Evolutionary conservation across 495 filamentous ascomycete species (phyloP).

Genomic region (Recurvomyces mirabilis): DNA sequence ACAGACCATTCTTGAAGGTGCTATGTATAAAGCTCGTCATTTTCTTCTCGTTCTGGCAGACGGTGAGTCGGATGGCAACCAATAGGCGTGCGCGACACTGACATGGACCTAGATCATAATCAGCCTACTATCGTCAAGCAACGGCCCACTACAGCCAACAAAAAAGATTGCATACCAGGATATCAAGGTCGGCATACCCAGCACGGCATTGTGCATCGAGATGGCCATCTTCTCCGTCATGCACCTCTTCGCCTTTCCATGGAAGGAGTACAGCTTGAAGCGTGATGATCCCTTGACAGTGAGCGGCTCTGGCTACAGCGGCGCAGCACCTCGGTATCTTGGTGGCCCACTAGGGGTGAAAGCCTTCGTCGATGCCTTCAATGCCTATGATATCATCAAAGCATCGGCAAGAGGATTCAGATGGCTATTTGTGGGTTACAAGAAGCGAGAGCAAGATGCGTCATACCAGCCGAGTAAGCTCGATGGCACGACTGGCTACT

Average conservation of each 20-base stretch:
- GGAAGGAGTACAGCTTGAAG: conserved; percentile 46
- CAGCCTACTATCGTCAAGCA: conserved; percentile 50
- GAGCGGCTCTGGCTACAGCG: conserved; percentile 30
- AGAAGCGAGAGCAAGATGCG: conserved; percentile 40
- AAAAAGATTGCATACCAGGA: conserved; percentile 55
- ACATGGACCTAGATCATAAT: conserved; percentile 47
- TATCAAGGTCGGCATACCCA: conserved; percentile 70
- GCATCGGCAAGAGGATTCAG: conserved; percentile 63
- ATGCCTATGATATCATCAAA: conserved; percentile 75
- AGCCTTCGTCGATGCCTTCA: conserved; percentile 63
- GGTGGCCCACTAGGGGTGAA: conserved; percentile 53
- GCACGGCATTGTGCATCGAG: conserved; percentile 70
- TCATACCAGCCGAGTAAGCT: conserved; percentile 32
- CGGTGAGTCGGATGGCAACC: conserved; percentile 36
- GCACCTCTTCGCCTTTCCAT: conserved; percentile 77
- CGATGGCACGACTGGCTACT: conserved; percentile 1
- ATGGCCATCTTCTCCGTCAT: conserved; percentile 75
- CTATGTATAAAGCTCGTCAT: conserved; percentile 87
- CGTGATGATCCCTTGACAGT: conserved; percentile 32
- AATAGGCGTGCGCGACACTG: too few relatives aligned
- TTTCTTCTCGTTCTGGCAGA: conserved; percentile 92
- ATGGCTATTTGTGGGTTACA: conserved; percentile 69
- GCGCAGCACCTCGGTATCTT: conserved; percentile 32
- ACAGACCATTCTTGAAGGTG: conserved; percentile 72
- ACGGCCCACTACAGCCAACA: conserved; percentile 50